A percentile compares a stretch with the other conserved stretches of the same genome.
phyloP scores from a whole-genome alignment of 305 asterid species.

The Euphrasia arctica region DNA sequence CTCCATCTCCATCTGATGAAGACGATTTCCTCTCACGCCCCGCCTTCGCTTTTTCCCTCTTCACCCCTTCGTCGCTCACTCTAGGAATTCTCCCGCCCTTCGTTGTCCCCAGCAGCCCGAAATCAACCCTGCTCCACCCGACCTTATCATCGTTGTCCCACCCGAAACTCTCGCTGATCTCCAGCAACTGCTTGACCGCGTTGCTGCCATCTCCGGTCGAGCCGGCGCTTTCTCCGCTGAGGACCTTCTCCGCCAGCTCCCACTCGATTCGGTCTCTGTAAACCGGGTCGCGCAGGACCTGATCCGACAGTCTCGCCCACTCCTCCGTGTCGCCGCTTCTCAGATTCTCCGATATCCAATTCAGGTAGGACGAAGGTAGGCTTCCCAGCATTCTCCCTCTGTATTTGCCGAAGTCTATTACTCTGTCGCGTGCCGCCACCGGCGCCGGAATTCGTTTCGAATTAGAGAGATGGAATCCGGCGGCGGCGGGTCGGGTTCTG shows the following conservation, averaged over 20 bases:
- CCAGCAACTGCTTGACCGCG: constrained; percentile 56
- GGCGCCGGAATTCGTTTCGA: constrained; percentile 27
- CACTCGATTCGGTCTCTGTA: constrained; percentile 76
- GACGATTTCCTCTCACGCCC: background rate
- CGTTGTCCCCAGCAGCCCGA: constrained; percentile 70
- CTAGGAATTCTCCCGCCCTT: constrained; percentile 74
- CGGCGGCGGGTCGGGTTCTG: constrained; percentile 15
- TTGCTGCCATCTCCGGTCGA: background rate
- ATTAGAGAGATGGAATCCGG: constrained; percentile 6
- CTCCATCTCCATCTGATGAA: constrained; percentile 10
- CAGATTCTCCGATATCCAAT: constrained; percentile 70
- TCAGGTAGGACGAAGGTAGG: constrained; percentile 68
- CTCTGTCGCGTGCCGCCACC: constrained; percentile 55
- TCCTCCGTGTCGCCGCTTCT: constrained; percentile 61
- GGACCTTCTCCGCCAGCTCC: constrained; percentile 66
- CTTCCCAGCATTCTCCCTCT: constrained; percentile 78
- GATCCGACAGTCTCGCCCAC: constrained; percentile 81
- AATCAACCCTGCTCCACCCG: constrained; percentile 73
- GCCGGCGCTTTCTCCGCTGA: constrained; percentile 41
- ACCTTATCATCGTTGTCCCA: constrained; percentile 75
- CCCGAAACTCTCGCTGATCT: constrained; percentile 65
- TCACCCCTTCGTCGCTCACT: background rate
- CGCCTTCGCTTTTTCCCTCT: background rate
- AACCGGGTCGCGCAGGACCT: constrained; percentile 62
- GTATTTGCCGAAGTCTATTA: constrained; percentile 68